Conservation (phyloP, 2,329 filamentous ascomycete species). For the Gnomoniopsis smithogilvyi region DNA sequence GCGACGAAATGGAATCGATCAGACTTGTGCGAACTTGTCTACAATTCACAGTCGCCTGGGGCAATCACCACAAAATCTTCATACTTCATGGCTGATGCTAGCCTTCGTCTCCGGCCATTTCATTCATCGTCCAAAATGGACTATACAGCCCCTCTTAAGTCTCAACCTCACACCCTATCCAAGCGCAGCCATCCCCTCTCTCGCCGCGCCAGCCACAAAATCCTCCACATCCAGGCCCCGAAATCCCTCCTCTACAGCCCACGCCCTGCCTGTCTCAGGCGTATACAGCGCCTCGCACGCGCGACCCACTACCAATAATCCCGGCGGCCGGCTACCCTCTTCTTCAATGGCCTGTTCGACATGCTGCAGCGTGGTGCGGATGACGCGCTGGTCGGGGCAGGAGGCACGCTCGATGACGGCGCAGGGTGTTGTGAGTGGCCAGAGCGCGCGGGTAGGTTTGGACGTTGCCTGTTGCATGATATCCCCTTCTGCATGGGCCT, state of each 20-base stretch:
- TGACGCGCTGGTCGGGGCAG: conserved; percentile 90
- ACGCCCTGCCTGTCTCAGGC: conserved; percentile 57
- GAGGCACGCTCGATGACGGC: conserved; percentile 92
- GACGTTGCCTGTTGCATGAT: not conserved
- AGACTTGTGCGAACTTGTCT: no score
- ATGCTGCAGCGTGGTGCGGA: conserved; percentile 77
- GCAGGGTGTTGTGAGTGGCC: conserved; percentile 78
- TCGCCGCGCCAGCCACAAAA: not conserved
- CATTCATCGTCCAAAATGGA: not conserved
- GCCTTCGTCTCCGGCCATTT: no score
- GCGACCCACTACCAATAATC: conserved; percentile 78
- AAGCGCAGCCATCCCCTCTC: not conserved
- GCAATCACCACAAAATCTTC: no score
- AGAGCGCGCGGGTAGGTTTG: conserved; percentile 41
- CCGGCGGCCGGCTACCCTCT: conserved; percentile 85
- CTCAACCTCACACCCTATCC: not conserved
- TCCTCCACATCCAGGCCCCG: conserved; percentile 59
- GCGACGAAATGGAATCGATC: no score
- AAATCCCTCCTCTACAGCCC: conserved; percentile 88
- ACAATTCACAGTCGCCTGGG: no score
- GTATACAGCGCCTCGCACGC: conserved; percentile 76
- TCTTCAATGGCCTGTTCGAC: conserved; percentile 82
- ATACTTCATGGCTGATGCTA: no score
- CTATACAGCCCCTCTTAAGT: no score
- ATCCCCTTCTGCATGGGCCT: not conserved